phyloP scores from a whole-genome alignment of 176 grass and related monocot species.

The Coix lacrymajobi region DNA sequence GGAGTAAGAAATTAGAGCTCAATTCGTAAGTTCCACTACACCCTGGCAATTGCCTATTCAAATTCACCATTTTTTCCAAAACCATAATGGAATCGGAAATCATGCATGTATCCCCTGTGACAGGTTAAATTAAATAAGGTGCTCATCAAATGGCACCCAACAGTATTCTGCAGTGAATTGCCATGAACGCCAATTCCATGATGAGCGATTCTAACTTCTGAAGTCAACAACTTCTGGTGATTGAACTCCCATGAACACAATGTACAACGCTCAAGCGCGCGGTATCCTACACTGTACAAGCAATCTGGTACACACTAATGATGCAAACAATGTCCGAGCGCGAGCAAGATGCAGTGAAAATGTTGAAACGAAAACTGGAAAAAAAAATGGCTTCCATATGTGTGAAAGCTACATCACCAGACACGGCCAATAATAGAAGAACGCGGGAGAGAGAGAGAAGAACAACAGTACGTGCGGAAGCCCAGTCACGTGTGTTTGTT shows the following conservation, averaged over 20 bases:
- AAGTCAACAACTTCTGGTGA: neutral
- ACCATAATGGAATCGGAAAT: too few species aligned
- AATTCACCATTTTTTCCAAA: too few species aligned
- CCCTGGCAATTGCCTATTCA: too few species aligned
- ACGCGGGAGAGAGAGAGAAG: neutral
- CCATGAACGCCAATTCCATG: neutral
- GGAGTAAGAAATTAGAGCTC: too few species aligned
- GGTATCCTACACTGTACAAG: conserved; percentile 10
- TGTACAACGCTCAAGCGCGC: neutral
- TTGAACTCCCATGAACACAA: neutral
- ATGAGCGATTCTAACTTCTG: neutral
- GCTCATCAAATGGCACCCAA: neutral
- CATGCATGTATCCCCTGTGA: too few species aligned
- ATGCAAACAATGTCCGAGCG: neutral
- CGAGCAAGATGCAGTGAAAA: neutral
- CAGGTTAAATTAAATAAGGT: too few species aligned
- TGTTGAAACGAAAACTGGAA: neutral
- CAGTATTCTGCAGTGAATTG: neutral
- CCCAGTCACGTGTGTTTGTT: neutral
- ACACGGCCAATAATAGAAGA: neutral
- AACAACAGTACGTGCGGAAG: conserved; percentile 22
- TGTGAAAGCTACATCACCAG: neutral
- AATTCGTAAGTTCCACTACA: too few species aligned
- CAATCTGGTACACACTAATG: neutral
- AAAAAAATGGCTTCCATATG: neutral